Evolutionary conservation across 306 rosid species (phyloP), one percentile per base, ranked within the genome.

Genomic region (Quercus berberidifolia): DNA sequence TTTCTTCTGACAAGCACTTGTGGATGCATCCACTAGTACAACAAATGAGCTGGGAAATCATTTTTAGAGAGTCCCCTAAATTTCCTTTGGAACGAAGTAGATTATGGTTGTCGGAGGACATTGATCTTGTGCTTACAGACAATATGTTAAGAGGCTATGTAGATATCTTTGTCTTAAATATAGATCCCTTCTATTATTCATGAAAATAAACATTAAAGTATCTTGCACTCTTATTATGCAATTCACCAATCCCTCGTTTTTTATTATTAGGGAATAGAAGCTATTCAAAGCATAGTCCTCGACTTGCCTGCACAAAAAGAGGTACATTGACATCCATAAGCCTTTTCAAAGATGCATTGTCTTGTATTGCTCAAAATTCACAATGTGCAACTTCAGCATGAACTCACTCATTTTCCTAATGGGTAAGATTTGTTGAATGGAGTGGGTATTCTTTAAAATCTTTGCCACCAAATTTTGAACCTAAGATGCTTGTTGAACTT

Each of bases 11-110:
- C 2, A 5, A 35, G 0, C 20, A 2, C 28, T 26, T 84, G 6
- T 55, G 55, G 81, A 82, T 84, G 87, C 90, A 82, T 30, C 86
- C 79, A 52, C 62, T 65, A 15, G 74, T 87, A 38, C 72, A 74
- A 9, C 26, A 77, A 63, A 76, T 79, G 81, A 87, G 83, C 3
- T 51, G 41, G 51, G 81, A 69, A 51, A 79, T 87, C 49, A 81
- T 87, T 79, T 74, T 38, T 1, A 49, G 15, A 38, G 33, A 87
- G 56, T 52, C 74, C 5, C 10, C 17, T 6, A 21, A 84, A 6
- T 7, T 38, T 38, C 69, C 77, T n/a, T 83, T 76, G 52, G 74
- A 82, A 0, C 0, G 28, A 5, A 87, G 85, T 57, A 76, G 90
- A 41, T 65, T 87, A 21, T 82, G 77, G 71, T 54, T 33, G 33